phyloP scores from a whole-genome alignment of 768 basidiomycete species.

The Lentinula lateritia region DNA sequence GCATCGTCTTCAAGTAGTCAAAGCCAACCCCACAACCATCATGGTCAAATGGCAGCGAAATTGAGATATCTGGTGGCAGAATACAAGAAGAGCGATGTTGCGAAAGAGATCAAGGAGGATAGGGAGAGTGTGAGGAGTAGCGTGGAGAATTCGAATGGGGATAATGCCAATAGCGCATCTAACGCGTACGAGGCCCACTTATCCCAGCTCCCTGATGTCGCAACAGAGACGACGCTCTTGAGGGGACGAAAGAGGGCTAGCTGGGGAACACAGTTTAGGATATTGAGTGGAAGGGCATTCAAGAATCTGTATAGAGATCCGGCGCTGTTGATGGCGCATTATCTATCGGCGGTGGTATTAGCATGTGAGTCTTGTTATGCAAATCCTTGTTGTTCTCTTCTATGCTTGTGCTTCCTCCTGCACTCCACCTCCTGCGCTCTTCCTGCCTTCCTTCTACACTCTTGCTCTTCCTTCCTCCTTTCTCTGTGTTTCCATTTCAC shows the following conservation, averaged over 20 bases:
- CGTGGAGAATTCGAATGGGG: slow-evolving; percentile 16
- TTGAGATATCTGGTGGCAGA: slow-evolving; percentile 70
- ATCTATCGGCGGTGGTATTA: slow-evolving; percentile 74
- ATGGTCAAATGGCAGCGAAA: slow-evolving; percentile 43
- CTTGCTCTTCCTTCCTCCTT: not conserved
- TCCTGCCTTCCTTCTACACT: not conserved
- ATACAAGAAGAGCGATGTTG: slow-evolving; percentile 64
- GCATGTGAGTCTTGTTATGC: slow-evolving; percentile 56
- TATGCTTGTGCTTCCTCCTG: no score
- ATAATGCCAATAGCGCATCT: slow-evolving; percentile 17
- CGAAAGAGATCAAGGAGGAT: slow-evolving; percentile 56
- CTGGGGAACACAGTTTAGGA: slow-evolving; percentile 87
- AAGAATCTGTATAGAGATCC: slow-evolving; percentile 98
- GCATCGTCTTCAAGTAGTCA: slow-evolving; percentile 22
- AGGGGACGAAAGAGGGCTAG: slow-evolving; percentile 76
- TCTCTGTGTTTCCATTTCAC: not conserved
- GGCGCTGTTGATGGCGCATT: slow-evolving; percentile 86
- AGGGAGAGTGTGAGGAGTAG: slow-evolving; percentile 42
- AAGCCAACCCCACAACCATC: slow-evolving; percentile 17
- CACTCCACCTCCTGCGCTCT: not conserved
- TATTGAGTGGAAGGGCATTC: slow-evolving; percentile 93
- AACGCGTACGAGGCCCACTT: no score
- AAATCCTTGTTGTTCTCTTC: not conserved
- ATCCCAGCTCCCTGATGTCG: slow-evolving; percentile 56
- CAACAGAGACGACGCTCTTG: slow-evolving; percentile 60